These are phyloP conservation scores for Fusarium marasasianum DNA, from an alignment of 2,329 filamentous ascomycete species.

Conservation along the genomic window DNA sequence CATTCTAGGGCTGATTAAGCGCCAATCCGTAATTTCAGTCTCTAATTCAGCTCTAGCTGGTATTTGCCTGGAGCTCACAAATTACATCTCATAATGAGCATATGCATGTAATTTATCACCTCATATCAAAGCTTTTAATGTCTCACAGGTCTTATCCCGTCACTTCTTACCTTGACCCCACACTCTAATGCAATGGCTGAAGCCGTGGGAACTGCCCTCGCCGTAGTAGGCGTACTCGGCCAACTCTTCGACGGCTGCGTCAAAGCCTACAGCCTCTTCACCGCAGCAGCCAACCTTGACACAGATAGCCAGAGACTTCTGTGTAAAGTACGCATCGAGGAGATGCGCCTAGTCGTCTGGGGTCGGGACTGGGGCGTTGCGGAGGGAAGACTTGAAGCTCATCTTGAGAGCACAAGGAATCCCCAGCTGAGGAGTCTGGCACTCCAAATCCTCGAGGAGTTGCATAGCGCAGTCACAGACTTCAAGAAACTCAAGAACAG, in stretches of 20 bases:
- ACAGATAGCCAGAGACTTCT: constrained; percentile 54
- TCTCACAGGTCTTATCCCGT: neutral
- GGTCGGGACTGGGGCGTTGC: constrained; percentile 59
- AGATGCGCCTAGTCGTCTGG: constrained; percentile 59
- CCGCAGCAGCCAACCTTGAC: constrained; percentile 53
- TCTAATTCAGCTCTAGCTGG: neutral
- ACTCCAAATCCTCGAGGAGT: constrained; percentile 53
- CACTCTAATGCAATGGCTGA: constrained; percentile 46
- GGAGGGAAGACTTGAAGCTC: constrained; percentile 55
- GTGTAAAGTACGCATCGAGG: constrained; percentile 60
- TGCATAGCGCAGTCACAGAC: constrained; percentile 56
- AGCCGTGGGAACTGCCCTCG: constrained; percentile 54
- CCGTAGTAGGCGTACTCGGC: constrained; percentile 56
- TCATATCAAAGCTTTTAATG: neutral
- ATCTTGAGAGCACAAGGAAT: constrained; percentile 50
- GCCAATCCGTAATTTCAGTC: neutral
- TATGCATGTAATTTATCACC: neutral
- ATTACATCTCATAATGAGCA: neutral
- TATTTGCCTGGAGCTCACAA: neutral
- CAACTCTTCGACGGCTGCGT: constrained; percentile 59
- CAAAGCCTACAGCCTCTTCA: constrained; percentile 57
- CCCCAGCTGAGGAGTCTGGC: constrained; percentile 52
- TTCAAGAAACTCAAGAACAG: constrained; percentile 53
- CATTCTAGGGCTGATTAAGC: constrained; percentile 19
- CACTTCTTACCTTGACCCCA: neutral